These are phyloP conservation scores for Amanita subjunquillea DNA, from an alignment of 768 basidiomycete genomes.

Conservation along the genomic window DNA sequence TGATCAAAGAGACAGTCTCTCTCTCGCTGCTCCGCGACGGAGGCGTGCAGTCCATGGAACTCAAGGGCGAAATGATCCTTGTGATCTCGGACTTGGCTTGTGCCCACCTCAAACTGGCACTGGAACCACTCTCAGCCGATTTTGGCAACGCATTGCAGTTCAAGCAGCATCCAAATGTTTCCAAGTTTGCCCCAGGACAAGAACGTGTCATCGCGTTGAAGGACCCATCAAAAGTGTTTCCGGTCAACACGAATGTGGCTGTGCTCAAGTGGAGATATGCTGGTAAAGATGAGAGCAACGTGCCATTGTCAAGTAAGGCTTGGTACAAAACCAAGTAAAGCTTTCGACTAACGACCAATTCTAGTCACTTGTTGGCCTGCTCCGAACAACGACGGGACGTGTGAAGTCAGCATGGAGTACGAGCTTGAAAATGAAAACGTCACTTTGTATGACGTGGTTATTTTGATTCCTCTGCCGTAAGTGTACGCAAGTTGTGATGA, in stretches of 20 bases:
- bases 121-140: slow-evolving; percentile 45
- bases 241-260: slow-evolving; percentile 75
- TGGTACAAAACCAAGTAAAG: neutral
- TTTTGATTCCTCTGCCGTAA: slow-evolving; percentile 90
- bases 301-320: slow-evolving; percentile 80
- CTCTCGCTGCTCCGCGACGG: slow-evolving; percentile 83
- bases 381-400: slow-evolving; percentile 83
- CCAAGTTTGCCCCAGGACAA: slow-evolving; percentile 65
- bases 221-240: slow-evolving; percentile 76
- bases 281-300: slow-evolving; percentile 83
- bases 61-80: slow-evolving; percentile 93
- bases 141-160: slow-evolving; percentile 73
- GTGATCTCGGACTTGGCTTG: slow-evolving; percentile 69
- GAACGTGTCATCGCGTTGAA: slow-evolving; percentile 67
- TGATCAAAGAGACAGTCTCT: slow-evolving; percentile 75
- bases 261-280: slow-evolving; percentile 91
- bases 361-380: slow-evolving; percentile 97
- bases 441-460: slow-evolving; percentile 73
- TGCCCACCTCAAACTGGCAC: slow-evolving; percentile 59
- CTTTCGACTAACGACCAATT: neutral
- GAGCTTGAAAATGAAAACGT: slow-evolving; percentile 84
- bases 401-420: slow-evolving; percentile 94
- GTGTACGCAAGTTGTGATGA: slow-evolving; percentile 18
- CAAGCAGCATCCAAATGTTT: slow-evolving; percentile 95
- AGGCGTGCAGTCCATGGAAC: slow-evolving; percentile 80